These are phyloP conservation scores for Cladophialophora immunda DNA, from an alignment of 2,329 filamentous ascomycete genomes.

Conservation along the genomic window DNA sequence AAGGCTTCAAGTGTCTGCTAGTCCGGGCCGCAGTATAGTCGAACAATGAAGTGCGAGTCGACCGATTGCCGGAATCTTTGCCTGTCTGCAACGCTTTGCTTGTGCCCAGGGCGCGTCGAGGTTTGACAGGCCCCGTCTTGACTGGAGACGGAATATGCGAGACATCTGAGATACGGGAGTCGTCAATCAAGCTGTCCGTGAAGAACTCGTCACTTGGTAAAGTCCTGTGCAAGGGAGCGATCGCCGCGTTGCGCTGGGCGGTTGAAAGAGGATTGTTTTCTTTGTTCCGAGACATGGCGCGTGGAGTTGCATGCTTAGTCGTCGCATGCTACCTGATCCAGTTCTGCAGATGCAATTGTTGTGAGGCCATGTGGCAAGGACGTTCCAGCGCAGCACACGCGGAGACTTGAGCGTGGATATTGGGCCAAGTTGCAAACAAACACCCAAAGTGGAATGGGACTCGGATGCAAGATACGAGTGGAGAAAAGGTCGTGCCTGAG, in stretches of 20 bases:
- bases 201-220: conserved; percentile 40
- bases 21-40: conserved; percentile 34
- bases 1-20: conserved; percentile 31
- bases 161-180: conserved; percentile 28
- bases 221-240: conserved; percentile 21
- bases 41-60: conserved; percentile 23
- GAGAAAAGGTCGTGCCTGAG: conserved; percentile 1
- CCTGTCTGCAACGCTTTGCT: conserved; percentile 52
- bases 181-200: conserved; percentile 42
- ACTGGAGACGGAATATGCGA: conserved; percentile 36
- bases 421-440: conserved; percentile 27
- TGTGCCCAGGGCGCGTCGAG: conserved; percentile 47
- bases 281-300: conserved; percentile 39
- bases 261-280: conserved; percentile 37
- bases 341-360: background rate
- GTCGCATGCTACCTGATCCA: conserved; percentile 30
- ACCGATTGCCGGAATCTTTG: conserved; percentile 48
- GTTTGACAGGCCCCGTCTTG: conserved; percentile 32
- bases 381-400: background rate
- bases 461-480: conserved; percentile 17
- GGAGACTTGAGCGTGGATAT: conserved; percentile 1
- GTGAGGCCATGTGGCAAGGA: conserved; percentile 7
- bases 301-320: conserved; percentile 28
- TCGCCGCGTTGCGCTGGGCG: conserved; percentile 27
- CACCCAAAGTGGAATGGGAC: conserved; percentile 28